phyloP scores from a whole-genome alignment of 805 yeast species.

The Saccharomycopsis synnaedendra region DNA sequence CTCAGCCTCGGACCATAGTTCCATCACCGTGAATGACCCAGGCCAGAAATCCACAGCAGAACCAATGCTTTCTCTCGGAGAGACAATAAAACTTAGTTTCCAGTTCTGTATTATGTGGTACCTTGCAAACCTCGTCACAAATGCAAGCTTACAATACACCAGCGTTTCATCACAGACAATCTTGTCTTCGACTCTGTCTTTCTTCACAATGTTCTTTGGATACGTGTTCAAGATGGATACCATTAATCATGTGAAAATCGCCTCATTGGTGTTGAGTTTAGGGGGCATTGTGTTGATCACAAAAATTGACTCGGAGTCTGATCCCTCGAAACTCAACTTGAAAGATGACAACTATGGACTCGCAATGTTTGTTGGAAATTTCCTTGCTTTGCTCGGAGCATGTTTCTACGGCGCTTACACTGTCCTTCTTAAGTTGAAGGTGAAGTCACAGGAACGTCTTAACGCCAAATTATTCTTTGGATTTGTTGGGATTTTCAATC shows the following conservation, averaged over 20 bases:
- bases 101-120: slow-evolving; percentile 89
- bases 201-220: slow-evolving; percentile 83
- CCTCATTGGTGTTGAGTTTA: slow-evolving; percentile 62
- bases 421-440: slow-evolving; percentile 63
- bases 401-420: slow-evolving; percentile 87
- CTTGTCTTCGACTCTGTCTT: slow-evolving; percentile 81
- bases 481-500: slow-evolving; percentile 80
- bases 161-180: slow-evolving; percentile 93
- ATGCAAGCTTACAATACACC: slow-evolving; percentile 79
- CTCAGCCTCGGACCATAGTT: slow-evolving; percentile 1
- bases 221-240: slow-evolving; percentile 58
- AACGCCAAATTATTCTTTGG: slow-evolving; percentile 89
- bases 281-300: slow-evolving; percentile 77
- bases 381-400: slow-evolving; percentile 76
- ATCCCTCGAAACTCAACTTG: slow-evolving; percentile 4
- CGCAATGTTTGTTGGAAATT: slow-evolving; percentile 46
- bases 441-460: slow-evolving; percentile 61
- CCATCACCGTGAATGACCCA: not conserved
- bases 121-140: slow-evolving; percentile 76
- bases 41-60: not conserved
- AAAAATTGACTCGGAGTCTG: slow-evolving; percentile 39
- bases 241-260: slow-evolving; percentile 50
- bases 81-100: slow-evolving; percentile 64
- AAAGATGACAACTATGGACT: not conserved
- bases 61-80: slow-evolving; percentile 32